Conservation (phyloP, 257 asterid species). For the Ehretia macrophylla region DNA sequence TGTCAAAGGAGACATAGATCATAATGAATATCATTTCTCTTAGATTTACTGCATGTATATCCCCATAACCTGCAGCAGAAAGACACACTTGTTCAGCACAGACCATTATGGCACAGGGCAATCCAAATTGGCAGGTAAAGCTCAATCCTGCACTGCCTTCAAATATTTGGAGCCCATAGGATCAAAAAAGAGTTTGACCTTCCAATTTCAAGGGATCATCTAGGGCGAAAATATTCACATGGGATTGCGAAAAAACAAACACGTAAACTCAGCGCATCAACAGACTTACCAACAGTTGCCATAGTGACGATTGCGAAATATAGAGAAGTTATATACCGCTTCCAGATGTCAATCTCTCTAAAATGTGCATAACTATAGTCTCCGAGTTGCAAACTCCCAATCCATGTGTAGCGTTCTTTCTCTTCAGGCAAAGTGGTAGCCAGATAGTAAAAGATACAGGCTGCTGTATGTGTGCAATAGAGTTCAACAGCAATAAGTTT, state of each 20-base stretch:
- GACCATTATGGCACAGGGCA: too few species aligned
- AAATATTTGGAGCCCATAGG: too few species aligned
- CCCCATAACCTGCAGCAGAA: constrained; percentile 79
- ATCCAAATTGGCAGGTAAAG: too few species aligned
- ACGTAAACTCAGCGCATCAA: neutral
- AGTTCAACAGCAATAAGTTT: constrained; percentile 79
- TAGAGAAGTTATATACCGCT: constrained; percentile 69
- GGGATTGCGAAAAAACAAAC: too few species aligned
- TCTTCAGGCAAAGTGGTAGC: constrained; percentile 78
- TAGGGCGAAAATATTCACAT: too few species aligned
- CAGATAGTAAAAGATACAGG: constrained; percentile 86
- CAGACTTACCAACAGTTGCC: constrained; percentile 89
- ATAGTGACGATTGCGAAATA: constrained; percentile 90
- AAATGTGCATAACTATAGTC: constrained; percentile 68
- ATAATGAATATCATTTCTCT: constrained; percentile 94
- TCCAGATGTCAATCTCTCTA: constrained; percentile 83
- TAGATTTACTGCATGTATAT: constrained; percentile 85
- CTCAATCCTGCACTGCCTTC: too few species aligned
- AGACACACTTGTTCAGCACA: neutral
- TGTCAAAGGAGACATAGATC: constrained; percentile 86
- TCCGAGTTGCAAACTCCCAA: constrained; percentile 85
- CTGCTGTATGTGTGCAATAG: constrained; percentile 95
- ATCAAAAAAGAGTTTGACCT: too few species aligned
- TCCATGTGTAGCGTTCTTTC: constrained; percentile 93
- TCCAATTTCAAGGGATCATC: too few species aligned